These are phyloP conservation scores for Ustilago shanxiensis DNA, from an alignment of 1,284 basidiomycete genomes.

Conservation along the genomic window DNA sequence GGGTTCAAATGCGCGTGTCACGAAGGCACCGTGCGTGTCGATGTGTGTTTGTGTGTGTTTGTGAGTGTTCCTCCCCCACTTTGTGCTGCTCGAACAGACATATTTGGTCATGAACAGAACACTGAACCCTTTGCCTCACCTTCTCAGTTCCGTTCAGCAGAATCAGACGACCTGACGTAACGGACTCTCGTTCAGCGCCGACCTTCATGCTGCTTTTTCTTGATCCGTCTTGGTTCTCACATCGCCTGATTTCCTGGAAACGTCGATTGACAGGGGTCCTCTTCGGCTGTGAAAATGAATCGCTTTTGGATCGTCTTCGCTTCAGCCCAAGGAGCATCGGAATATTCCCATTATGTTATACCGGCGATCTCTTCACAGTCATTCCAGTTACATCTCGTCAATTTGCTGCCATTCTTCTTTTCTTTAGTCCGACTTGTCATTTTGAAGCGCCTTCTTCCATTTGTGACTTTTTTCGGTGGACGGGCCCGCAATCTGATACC, in stretches of 20 bases:
- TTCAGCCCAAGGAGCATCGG: background rate
- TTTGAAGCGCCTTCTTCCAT: constrained; percentile 1
- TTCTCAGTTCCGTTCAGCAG: constrained; percentile 2
- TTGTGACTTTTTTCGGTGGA: constrained; percentile 1
- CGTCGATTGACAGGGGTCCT: background rate
- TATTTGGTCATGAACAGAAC: background rate
- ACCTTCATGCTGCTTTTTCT: background rate
- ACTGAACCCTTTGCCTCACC: background rate
- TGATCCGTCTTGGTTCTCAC: background rate
- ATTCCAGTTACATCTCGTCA: too few relatives aligned
- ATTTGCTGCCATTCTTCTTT: too few relatives aligned
- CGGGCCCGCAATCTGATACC: background rate
- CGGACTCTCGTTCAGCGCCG: background rate
- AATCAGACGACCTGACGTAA: constrained; percentile 8
- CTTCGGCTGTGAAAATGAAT: too few relatives aligned
- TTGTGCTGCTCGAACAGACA: background rate
- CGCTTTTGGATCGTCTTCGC: background rate
- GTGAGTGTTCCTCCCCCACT: background rate
- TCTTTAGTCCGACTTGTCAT: background rate
- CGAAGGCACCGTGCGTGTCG: background rate
- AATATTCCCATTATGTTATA: too few relatives aligned
- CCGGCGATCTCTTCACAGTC: too few relatives aligned
- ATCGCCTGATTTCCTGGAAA: constrained; percentile 10
- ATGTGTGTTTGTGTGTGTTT: background rate
- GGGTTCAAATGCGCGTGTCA: background rate